These are phyloP conservation scores for Leishmania aethiopica DNA, from an alignment of 208 protist species.

Conservation along the genomic window DNA sequence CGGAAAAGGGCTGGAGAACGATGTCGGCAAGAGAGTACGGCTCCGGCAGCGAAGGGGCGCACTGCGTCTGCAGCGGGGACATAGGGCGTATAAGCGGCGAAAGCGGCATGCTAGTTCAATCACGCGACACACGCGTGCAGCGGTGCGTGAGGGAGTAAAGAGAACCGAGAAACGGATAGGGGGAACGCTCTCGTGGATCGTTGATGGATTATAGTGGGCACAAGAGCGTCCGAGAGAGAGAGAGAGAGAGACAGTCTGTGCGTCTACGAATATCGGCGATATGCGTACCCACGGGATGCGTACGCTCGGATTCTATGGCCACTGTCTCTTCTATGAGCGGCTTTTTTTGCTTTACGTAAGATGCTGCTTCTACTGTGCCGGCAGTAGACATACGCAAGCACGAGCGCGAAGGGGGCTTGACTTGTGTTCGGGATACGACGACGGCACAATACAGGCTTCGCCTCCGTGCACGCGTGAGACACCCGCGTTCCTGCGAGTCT, in stretches of 20 bases:
- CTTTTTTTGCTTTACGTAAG: not conserved
- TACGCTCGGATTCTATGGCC: not conserved
- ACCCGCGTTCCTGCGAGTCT: not conserved
- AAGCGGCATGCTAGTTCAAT: conserved; percentile 9
- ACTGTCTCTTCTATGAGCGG: not conserved
- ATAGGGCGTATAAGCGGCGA: conserved; percentile 33
- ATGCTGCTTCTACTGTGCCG: not conserved
- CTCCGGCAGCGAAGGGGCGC: conserved; percentile 21
- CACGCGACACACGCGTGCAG: not conserved
- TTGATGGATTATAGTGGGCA: not conserved
- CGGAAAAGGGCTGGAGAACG: not conserved
- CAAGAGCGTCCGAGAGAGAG: not conserved
- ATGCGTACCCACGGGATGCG: not conserved
- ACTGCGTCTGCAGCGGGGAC: conserved; percentile 34
- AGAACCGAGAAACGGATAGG: not conserved
- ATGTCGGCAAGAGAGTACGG: conserved; percentile 17
- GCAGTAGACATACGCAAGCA: not conserved
- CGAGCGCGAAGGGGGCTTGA: not conserved
- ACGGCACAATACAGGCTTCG: not conserved
- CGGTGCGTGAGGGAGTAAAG: not conserved
- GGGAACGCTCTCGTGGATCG: not conserved
- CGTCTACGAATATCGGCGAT: not conserved
- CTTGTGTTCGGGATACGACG: not conserved
- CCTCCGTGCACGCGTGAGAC: not conserved
- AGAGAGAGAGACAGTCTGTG: not conserved